A percentile compares a stretch with the other conserved stretches of the same genome.
phyloP scores from a whole-genome alignment of 768 basidiomycete species.

The Boletus eberwhitei region DNA sequence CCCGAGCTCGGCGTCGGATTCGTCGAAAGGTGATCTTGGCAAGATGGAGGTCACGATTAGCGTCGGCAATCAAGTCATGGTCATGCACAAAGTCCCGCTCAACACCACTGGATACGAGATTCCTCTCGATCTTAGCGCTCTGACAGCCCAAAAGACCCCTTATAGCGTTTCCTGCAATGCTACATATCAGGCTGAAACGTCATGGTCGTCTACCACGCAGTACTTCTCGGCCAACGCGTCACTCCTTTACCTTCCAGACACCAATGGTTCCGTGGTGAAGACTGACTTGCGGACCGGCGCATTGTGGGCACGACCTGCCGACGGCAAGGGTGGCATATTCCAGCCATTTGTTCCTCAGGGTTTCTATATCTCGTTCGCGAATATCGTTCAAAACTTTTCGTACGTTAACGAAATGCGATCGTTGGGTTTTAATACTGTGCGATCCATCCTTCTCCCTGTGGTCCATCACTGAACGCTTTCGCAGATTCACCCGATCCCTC shows the following conservation, averaged over 20 bases:
- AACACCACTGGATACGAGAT: slow-evolving; percentile 37
- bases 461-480: slow-evolving; percentile 25
- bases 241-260: slow-evolving; percentile 42
- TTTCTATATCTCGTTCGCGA: slow-evolving; percentile 65
- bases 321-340: slow-evolving; percentile 20
- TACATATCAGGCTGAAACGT: slow-evolving; percentile 15
- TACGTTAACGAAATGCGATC: slow-evolving; percentile 46
- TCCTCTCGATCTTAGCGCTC: slow-evolving; percentile 28
- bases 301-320: slow-evolving; percentile 37
- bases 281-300: slow-evolving; percentile 46
- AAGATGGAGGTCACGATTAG: slow-evolving; percentile 29
- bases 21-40: slow-evolving; percentile 5
- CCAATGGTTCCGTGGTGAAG: slow-evolving; percentile 42
- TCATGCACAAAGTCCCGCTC: slow-evolving; percentile 33
- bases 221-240: slow-evolving; percentile 30
- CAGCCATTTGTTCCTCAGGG: slow-evolving; percentile 62
- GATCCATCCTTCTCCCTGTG: not conserved
- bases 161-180: slow-evolving; percentile 37
- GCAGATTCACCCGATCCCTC: slow-evolving; percentile 70
- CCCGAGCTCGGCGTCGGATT: not conserved
- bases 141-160: slow-evolving; percentile 28
- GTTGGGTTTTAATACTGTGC: slow-evolving; percentile 40
- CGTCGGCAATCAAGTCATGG: slow-evolving; percentile 22
- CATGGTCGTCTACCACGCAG: slow-evolving; percentile 14
- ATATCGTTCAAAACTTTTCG: slow-evolving; percentile 50